These are phyloP conservation scores for Wickerhamomyces chaumierensis DNA, from an alignment of 805 yeast species.

Conservation along the genomic window DNA sequence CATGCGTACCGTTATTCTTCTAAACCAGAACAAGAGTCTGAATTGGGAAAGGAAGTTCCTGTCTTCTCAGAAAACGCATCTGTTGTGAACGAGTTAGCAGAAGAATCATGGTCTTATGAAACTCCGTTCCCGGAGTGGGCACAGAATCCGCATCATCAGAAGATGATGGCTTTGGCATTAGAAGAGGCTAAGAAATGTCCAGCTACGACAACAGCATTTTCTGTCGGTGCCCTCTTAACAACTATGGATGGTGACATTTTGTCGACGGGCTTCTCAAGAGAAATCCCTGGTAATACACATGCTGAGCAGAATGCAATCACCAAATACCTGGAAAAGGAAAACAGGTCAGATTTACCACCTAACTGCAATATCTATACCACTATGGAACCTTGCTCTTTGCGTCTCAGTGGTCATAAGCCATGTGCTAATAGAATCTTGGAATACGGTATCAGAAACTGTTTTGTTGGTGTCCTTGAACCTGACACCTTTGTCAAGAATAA, in stretches of 20 bases:
- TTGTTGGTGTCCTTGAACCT: conserved; percentile 90
- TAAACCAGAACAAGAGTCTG: conserved; percentile 1
- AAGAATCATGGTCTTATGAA: conserved; percentile 12
- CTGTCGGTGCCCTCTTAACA: conserved; percentile 87
- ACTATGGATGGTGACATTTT: conserved; percentile 43
- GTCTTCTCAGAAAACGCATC: too few species aligned
- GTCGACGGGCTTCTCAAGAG: conserved; percentile 83
- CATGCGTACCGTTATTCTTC: conserved; percentile 15
- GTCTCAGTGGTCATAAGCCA: conserved; percentile 84
- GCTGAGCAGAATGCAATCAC: conserved; percentile 93
- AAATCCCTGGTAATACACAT: conserved; percentile 89
- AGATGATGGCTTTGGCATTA: conserved; percentile 67
- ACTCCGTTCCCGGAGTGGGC: conserved; percentile 32
- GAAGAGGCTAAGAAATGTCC: conserved; percentile 72
- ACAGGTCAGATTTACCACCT: conserved; percentile 37
- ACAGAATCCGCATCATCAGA: conserved; percentile 32
- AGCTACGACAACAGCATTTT: conserved; percentile 74
- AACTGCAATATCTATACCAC: conserved; percentile 86
- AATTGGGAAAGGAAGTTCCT: background rate
- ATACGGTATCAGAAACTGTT: conserved; percentile 53
- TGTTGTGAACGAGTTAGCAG: background rate
- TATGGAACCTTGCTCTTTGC: conserved; percentile 91
- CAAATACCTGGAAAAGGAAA: conserved; percentile 40
- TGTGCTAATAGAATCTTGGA: conserved; percentile 72
- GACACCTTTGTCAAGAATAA: conserved; percentile 77